Evolutionary conservation across 495 filamentous ascomycete species (phyloP), one percentile per base, ranked within the genome.

Genomic region (Daldinia loculata): DNA sequence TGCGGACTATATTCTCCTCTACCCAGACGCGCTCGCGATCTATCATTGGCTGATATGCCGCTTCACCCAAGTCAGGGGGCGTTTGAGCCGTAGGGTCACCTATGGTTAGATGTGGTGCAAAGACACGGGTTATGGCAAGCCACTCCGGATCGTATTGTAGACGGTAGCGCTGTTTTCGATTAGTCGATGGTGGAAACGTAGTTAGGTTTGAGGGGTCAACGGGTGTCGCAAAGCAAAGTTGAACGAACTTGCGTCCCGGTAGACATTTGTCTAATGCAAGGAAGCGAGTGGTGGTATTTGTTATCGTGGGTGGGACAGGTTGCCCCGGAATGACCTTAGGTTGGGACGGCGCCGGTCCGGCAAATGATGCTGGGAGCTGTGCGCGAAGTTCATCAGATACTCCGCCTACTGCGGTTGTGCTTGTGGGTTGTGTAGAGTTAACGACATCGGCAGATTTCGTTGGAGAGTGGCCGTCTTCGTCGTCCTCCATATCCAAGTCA

Each of bases 111-210:
- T 87, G 81, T 0, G 83, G 65, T 27, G 90, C 88, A 74, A 97
- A 94, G 2, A 89, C 89, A 14, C 94, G 93, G 2, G 90, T 92
- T 69, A 99, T 97, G 7, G 95, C 90, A 3, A 98, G 88, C 94
- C 94, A 99, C 81, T 99, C 95, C 30, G 89, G 88, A 77, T 99
- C 95, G 77, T 98, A 98, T 34, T 88, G 78, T 4, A 98, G 87
- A 6, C 77, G 74, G 66, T 75, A 79, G 14, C 71, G 78, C 29
- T 45, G 53, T 43, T 62, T 45, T n/a, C 38, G 11, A 76, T 52
- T 80, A 74, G 2, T 80, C 81, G 15, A 81, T 8, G 66, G 67
- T 4, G 66, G 71, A 29, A 52, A 65, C 4, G n/a, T 24, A 4
- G 72, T 61, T 15, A 66, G 61, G 2, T 65, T 56, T 32, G 69